These are phyloP conservation scores for Trametes punicea DNA, from an alignment of 768 basidiomycete genomes.

Conservation along the genomic window DNA sequence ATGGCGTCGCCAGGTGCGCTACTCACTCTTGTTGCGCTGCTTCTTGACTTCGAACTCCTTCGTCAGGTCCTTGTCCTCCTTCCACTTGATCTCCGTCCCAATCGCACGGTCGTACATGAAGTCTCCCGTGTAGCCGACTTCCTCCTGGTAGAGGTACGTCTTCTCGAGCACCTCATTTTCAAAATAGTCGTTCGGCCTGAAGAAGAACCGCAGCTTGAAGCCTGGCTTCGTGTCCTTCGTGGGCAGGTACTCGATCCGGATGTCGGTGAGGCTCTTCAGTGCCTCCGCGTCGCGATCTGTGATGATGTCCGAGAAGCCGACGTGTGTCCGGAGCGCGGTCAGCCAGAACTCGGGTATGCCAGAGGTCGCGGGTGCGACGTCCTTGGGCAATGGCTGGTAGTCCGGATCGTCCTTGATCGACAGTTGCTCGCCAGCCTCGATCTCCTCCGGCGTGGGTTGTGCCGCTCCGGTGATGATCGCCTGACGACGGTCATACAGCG, in stretches of 20 bases:
- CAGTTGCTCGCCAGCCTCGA: constrained; percentile 73
- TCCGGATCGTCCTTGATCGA: constrained; percentile 74
- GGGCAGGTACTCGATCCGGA: constrained; percentile 74
- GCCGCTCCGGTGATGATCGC: constrained; percentile 79
- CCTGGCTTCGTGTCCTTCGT: constrained; percentile 71
- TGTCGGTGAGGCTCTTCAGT: constrained; percentile 77
- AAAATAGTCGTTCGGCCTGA: constrained; percentile 83
- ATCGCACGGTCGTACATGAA: constrained; percentile 94
- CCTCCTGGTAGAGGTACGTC: constrained; percentile 90
- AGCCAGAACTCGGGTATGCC: constrained; percentile 98
- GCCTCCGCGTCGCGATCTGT: constrained; percentile 89
- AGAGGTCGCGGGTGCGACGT: constrained; percentile 28
- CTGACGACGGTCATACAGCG: constrained; percentile 82
- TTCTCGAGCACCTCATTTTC: constrained; percentile 81
- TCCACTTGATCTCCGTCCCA: constrained; percentile 93
- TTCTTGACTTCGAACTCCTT: constrained; percentile 99
- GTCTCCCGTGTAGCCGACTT: constrained; percentile 94
- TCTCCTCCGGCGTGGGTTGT: constrained; percentile 74
- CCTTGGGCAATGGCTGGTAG: constrained; percentile 49
- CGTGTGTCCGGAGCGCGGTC: constrained; percentile 90
- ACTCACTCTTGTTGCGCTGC: constrained; percentile 94
- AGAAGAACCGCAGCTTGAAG: constrained; percentile 86
- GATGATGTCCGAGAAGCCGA: constrained; percentile 82
- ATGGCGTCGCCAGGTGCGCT: too few species aligned
- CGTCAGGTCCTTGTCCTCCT: constrained; percentile 96